Base-by-base conservation (phyloP, 129 eudicot genomes). In the Flaveria sonorensis region DNA sequence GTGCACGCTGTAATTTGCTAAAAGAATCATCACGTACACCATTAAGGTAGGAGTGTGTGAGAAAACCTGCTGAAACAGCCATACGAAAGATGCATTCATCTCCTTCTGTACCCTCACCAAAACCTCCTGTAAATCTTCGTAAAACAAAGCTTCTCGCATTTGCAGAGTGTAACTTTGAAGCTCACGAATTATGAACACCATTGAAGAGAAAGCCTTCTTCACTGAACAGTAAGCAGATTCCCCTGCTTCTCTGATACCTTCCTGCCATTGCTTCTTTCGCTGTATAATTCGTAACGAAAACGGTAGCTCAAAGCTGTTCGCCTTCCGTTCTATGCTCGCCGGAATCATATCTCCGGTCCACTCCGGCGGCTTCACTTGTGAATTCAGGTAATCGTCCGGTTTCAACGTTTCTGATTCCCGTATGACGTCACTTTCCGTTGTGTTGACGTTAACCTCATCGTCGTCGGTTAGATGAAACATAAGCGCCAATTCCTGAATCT, bases 181-280 rank as follows among this genome's bases (percentile, higher is more conserved):
- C 85, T 95, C 99, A 14, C 93, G 86, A 52, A 95, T 91, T 64
- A 95, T 95, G 48, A 95, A 95, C 81, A 95, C 99, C 99, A 95
- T 92, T 0, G 96, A 91, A 2, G 99, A 95, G 70, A 95, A 95
- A 1, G 99, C 99, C 57, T 83, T 92, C 79, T 89, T 91, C 15
- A 91, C 88, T 1, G 99, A 94, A 50, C 94, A 87, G 46, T 73
- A 91, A 18, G 97, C 99, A 39, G 89, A 86, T 43, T 87, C 97
- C 24, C 99, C 96, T 24, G 77, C 92, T 64, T 80, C 90, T 57
- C 71, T 76, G n/a, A 91, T 67, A 30, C 91, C 97, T 53, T 81
- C 79, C 59, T 85, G 76, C 93, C 88, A 89, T 74, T 93, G 92
- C 16, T 84, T 91, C 81, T 94, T 94, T 71, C 82, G 81, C 86